phyloP scores from a whole-genome alignment of 768 basidiomycete species.

The Termitomyces sp. region DNA sequence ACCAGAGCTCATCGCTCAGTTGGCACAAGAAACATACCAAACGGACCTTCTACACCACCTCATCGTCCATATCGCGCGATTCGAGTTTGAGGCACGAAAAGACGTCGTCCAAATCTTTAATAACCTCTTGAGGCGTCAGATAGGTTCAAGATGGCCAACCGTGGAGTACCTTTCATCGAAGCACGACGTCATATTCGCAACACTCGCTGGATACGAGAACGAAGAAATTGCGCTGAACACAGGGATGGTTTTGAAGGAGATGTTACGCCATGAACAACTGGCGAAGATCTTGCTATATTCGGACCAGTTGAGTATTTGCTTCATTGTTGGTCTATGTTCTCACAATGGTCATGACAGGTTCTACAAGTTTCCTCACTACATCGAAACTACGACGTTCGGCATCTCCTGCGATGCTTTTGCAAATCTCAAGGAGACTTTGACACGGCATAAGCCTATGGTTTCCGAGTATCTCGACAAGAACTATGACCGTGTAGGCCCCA shows the following conservation, averaged over 20 bases:
- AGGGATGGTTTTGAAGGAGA: slow-evolving; percentile 96
- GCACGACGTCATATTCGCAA: slow-evolving; percentile 70
- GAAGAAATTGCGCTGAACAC: slow-evolving; percentile 97
- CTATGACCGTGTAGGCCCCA: slow-evolving; percentile 77
- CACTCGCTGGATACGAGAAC: slow-evolving; percentile 89
- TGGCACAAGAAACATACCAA: slow-evolving; percentile 93
- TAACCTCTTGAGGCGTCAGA: slow-evolving; percentile 83
- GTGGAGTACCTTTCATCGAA: slow-evolving; percentile 87
- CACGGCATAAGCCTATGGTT: slow-evolving; percentile 97
- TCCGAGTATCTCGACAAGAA: slow-evolving; percentile 95
- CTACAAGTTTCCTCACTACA: slow-evolving; percentile 94
- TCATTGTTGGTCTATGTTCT: not conserved
- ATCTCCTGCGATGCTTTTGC: slow-evolving; percentile 98
- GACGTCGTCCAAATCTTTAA: slow-evolving; percentile 87
- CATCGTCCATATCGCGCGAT: slow-evolving; percentile 73
- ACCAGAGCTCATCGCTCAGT: slow-evolving; percentile 87
- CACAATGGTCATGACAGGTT: slow-evolving; percentile 48
- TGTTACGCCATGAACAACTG: slow-evolving; percentile 89
- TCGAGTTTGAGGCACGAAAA: slow-evolving; percentile 93
- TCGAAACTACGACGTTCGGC: slow-evolving; percentile 96
- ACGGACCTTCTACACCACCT: slow-evolving; percentile 81
- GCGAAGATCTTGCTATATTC: slow-evolving; percentile 88
- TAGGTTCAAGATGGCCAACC: slow-evolving; percentile 92
- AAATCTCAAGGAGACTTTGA: slow-evolving; percentile 95
- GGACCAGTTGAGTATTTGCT: slow-evolving; percentile 69